Evolutionary conservation across 345 rosid genomes (phyloP), one percentile per base, ranked within the genome.

Genomic region (Syzygium oleosum): DNA sequence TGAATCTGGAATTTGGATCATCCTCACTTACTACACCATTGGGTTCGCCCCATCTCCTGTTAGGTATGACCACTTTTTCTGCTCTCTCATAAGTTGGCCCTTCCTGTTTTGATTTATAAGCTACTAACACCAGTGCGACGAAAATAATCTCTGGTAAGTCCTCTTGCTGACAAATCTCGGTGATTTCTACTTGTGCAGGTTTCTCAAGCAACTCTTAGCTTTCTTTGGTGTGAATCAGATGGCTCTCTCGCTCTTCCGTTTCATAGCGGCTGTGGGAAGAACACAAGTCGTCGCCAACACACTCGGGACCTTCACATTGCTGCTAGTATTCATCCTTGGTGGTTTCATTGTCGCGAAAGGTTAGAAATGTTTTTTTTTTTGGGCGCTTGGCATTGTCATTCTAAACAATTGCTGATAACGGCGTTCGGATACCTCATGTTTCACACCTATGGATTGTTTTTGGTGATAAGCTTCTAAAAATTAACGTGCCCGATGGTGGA

Each of bases 1-100:
- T n/a, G 98, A 95, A 90, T 93, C 92, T 31, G 91, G 90, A 63
- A 25, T 92, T 16, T 93, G 96, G 95, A 91, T 94, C 85, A 55
- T 88, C 58, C 31, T 86, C 5, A 93, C 95, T 25, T 95, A 95
- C 56, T 94, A 90, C 91, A 55, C 90, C 85, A 91, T 94, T 77
- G 98, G 96, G 85, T 93, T 91, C 89, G 95, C 94, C 89, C 94
- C 89, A 2, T 84, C 92, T 86, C 87, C 90, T 12, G 56, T 87
- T 83, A 89, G 95, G 98, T 93, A 88, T 3, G 51, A 4, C 88
- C 53, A 83, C 80, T 51, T 38, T 61, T 80, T 56, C 53, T 34
- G 84, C 21, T 15, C 5, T 49, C 41, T n/a, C 54, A 12, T 43
- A 19, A 56, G 38, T 14, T 29, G 31, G 55, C 38, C 51, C 27